Evolutionary conservation across 148 eudicot species (phyloP), one percentile per base, ranked within the genome.

Genomic region (Heliosperma pusillum): DNA sequence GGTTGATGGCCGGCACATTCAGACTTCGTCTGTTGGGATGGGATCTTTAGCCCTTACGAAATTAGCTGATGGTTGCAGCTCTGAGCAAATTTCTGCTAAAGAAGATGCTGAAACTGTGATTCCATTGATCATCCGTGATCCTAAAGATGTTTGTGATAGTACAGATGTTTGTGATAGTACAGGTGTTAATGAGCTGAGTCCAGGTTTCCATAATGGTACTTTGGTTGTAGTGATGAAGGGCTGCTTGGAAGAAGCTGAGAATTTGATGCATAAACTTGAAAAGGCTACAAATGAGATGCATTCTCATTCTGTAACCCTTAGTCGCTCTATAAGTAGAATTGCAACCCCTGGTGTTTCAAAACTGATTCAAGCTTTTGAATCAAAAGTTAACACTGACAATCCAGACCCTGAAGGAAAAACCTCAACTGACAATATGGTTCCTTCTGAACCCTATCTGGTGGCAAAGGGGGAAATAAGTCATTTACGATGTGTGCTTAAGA

Each of bases 301-400:
- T 76, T 77, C 82, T 74, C 83, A 85, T 36, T 83, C 79, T 58
- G 70, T 69, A 76, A 77, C 86, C 44, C 84, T 83, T 60, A 84
- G 86, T 68, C 82, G 66, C 61, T 85, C 88, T 59, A 74, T 73
- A 72, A 82, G 71, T 74, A 86, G 86, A 74, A 79, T 26, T 77
- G 85, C 74, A 62, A 72, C 85, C 50, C 83, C 97, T 58, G 93
- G 87, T 27, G 87, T 92, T 72, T 92, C 93, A 69, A 86, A 84
- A 81, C 77, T 91, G 84, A 90, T 91, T 83, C 96, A 90, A 82
- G 96, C 93, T 65, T 94, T 92, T 80, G 98, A 95, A 85, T 82
- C 96, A 59, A 89, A 90, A 81, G 59, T 73, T 58, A 83, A 74
- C 33, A 24, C 66, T 59, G 96, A 89, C 62, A 93, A 85, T 45